Evolutionary conservation across 441 rosid genomes (phyloP).

Genomic region (Erodium moschatum): DNA sequence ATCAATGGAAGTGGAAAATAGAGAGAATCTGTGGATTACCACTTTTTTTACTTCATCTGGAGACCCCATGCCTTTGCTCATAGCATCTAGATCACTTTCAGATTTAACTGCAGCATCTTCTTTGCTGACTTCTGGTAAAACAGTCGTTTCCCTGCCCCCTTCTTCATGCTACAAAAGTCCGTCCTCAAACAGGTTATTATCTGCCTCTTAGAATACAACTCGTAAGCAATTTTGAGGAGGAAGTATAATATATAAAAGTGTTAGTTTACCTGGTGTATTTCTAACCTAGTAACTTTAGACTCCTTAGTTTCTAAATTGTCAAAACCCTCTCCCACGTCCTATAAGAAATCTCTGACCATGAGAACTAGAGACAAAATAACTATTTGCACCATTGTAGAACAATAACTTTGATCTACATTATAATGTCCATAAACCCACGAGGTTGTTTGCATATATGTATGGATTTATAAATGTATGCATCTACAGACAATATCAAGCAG

Average conservation of each 20-base stretch:
- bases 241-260: background rate
- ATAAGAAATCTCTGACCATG: background rate
- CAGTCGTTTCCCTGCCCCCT: constrained; percentile 24
- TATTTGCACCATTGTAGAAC: background rate
- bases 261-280: constrained; percentile 29
- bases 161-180: constrained; percentile 32
- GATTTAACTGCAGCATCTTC: constrained; percentile 33
- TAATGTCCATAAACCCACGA: background rate
- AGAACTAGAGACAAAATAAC: background rate
- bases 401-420: background rate
- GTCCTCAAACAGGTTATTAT: constrained; percentile 17
- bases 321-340: constrained; percentile 4
- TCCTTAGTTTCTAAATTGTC: constrained; percentile 29
- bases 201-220: background rate
- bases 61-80: constrained; percentile 23
- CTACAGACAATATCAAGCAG: too few species aligned
- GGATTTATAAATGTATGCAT: too few species aligned
- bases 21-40: constrained; percentile 25
- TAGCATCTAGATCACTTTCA: constrained; percentile 33
- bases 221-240: too few species aligned
- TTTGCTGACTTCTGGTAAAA: constrained; percentile 25
- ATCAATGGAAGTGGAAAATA: background rate
- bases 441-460: background rate
- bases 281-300: constrained; percentile 12
- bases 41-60: constrained; percentile 29